Evolutionary conservation across 2,329 filamentous ascomycete species (phyloP).

Genomic region (Xylaria multiplex): DNA sequence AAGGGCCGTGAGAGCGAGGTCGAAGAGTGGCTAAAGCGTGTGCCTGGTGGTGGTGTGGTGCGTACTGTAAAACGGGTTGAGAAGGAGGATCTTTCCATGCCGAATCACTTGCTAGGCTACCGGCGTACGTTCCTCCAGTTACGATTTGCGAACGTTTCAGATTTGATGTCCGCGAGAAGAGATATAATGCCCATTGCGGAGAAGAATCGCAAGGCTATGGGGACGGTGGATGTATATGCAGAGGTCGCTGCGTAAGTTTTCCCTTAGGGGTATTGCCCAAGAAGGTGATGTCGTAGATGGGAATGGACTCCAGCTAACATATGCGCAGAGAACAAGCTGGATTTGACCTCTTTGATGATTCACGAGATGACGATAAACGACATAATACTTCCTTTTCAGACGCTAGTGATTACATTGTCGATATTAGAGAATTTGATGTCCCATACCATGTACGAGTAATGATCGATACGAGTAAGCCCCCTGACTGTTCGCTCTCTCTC

Average conservation of each 20-base stretch:
- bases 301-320: slow-evolving; percentile 33
- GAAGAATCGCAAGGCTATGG: slow-evolving; percentile 95
- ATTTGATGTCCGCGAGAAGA: slow-evolving; percentile 85
- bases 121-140: slow-evolving; percentile 87
- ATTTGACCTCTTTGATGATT: slow-evolving; percentile 95
- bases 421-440: slow-evolving; percentile 99
- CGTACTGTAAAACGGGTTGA: slow-evolving; percentile 81
- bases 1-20: slow-evolving; percentile 90
- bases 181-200: slow-evolving; percentile 91
- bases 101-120: slow-evolving; percentile 94
- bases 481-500: neutral
- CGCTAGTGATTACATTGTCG: slow-evolving; percentile 96
- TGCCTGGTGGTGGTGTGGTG: slow-evolving; percentile 81
- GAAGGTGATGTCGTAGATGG: neutral
- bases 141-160: slow-evolving; percentile 85
- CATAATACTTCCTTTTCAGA: slow-evolving; percentile 80
- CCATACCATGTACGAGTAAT: slow-evolving; percentile 99
- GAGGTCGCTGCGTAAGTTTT: slow-evolving; percentile 84
- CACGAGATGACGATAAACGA: slow-evolving; percentile 82
- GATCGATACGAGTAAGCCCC: slow-evolving; percentile 80
- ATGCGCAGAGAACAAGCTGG: slow-evolving; percentile 47
- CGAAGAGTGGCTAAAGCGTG: slow-evolving; percentile 89
- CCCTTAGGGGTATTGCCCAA: too few relatives aligned
- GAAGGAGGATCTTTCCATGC: slow-evolving; percentile 94
- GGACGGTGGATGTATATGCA: slow-evolving; percentile 97